A percentile compares a stretch with the other conserved stretches of the same genome.
phyloP scores from a whole-genome alignment of 352 stramenopile species.

The Elongisporangium prolatum region DNA sequence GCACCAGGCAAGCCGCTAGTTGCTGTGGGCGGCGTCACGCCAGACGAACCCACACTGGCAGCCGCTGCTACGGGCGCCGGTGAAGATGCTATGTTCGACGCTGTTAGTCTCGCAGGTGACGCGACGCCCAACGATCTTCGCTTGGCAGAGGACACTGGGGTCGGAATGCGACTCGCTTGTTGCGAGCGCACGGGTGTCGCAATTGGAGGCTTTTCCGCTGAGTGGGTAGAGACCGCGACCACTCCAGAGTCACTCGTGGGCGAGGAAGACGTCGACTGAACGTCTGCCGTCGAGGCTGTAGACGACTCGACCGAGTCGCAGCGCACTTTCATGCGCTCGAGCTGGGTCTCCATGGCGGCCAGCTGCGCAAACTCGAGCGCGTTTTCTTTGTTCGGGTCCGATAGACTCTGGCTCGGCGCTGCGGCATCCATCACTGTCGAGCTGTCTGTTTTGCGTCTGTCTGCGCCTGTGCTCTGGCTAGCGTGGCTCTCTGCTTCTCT shows the following conservation, averaged over 20 bases:
- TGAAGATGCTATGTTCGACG: conserved; percentile 1
- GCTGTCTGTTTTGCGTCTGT: conserved; percentile 5
- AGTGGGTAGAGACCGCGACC: background rate
- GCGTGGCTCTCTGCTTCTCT: no score
- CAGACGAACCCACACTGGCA: background rate
- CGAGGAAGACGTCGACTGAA: conserved; percentile 15
- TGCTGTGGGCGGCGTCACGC: background rate
- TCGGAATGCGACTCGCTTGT: conserved; percentile 8
- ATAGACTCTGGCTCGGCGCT: background rate
- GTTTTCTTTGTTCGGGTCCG: conserved; percentile 5
- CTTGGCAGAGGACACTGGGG: conserved; percentile 5
- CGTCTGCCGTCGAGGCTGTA: conserved; percentile 17
- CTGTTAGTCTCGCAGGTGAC: conserved; percentile 5
- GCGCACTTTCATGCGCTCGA: conserved; percentile 17
- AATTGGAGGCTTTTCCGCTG: background rate
- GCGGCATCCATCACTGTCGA: background rate
- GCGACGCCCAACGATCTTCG: conserved; percentile 8
- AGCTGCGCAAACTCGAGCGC: conserved; percentile 3
- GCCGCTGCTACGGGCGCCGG: no score
- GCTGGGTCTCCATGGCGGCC: background rate
- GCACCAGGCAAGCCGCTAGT: conserved; percentile 7
- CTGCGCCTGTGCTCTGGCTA: background rate
- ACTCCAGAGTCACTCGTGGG: conserved; percentile 10
- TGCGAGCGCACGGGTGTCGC: background rate
- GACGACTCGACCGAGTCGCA: conserved; percentile 27